Evolutionary conservation across 148 eudicot genomes (phyloP), one percentile per base, ranked within the genome.

Genomic region (Chenopodium quinoa): DNA sequence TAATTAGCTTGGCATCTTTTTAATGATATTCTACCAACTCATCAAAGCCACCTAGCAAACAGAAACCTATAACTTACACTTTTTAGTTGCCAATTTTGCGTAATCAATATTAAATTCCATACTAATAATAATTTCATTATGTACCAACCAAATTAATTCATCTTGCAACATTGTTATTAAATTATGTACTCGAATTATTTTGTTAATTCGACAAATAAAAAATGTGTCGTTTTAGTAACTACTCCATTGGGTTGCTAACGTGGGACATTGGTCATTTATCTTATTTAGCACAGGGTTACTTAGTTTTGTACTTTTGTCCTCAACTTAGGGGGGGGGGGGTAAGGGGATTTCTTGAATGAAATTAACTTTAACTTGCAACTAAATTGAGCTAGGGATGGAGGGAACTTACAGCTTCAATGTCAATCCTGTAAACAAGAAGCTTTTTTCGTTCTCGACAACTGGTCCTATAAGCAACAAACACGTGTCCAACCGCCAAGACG

Each of bases 371-470:
- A 20, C 23, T 71, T 66, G 34, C 34, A 62, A 62, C 2, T 1
- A 62, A 62, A 4, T 4, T 48, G 29, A 11, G 10, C 40, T 48
- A 71, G 44, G 50, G 74, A 63, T 6, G 71, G 81, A 58, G 32
- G 37, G 73, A 17, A 92, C 98, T 92, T 87, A 94, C 98, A 64
- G 98, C 97, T 87, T 94, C 98, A 46, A 92, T 89, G 79, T 94
- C 98, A 75, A 94, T 94, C 75, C 92, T 91, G 87, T 92, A 94
- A 29, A 94, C 94, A 0, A 90, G 92, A 11, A 94, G 92, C 88
- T 92, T 94, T 79, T 94, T 91, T 25, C 97, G 88, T 79, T 94
- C 98, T 25, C 92, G 87, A 79, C 98, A 94, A 77, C 98, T 90
- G 9, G 90, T 94, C 86, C 95, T 86, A 82, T 94, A 94, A 20